Conservation (phyloP, 306 rosid genomes). For the Cucumis sativus region DNA sequence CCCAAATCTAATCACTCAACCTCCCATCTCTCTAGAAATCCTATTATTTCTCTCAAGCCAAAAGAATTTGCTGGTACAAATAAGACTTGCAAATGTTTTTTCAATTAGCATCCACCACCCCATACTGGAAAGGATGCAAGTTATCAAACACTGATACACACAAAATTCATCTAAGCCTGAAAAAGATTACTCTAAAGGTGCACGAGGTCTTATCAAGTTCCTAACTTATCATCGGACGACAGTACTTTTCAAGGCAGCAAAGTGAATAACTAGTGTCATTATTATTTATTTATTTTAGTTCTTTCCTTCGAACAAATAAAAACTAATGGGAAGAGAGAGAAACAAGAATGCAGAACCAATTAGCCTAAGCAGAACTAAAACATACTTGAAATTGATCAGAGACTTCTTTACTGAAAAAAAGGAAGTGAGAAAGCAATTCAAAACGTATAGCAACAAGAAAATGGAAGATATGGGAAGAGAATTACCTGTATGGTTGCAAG, state of each 20-base stretch:
- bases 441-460: background rate
- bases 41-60: too few species aligned
- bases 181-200: background rate
- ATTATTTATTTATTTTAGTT: background rate
- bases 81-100: background rate
- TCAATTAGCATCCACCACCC: background rate
- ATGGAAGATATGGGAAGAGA: background rate
- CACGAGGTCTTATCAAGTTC: background rate
- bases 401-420: background rate
- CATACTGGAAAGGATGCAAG: background rate
- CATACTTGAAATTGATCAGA: background rate
- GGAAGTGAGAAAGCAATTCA: background rate
- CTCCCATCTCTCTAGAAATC: too few species aligned
- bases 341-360: background rate
- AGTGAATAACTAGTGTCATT: background rate
- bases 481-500: slow-evolving; percentile 40
- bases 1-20: too few species aligned
- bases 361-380: background rate
- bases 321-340: background rate
- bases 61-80: background rate
- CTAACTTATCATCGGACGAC: background rate
- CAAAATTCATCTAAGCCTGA: background rate
- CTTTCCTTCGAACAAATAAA: background rate
- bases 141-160: background rate
- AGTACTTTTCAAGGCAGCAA: background rate